phyloP scores from a whole-genome alignment of 331 rosid species.

The Rosa hybrid region DNA sequence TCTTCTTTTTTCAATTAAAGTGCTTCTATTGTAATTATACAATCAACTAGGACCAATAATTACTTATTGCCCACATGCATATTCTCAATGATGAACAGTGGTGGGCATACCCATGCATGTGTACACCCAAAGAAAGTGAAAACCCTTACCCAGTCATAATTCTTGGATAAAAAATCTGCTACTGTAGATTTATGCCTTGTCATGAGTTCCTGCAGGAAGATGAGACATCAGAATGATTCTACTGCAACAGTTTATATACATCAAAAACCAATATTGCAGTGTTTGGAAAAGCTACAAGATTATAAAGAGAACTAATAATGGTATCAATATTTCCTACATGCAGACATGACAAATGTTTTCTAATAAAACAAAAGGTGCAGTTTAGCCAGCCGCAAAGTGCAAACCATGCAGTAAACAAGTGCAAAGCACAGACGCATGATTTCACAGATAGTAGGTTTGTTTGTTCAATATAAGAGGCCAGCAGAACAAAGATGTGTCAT shows the following conservation, averaged over 20 bases:
- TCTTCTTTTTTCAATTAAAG: neutral
- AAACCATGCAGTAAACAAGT: neutral
- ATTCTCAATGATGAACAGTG: neutral
- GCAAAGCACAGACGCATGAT: neutral
- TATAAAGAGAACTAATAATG: neutral
- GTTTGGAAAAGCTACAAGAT: conserved; percentile 2
- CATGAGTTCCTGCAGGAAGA: conserved; percentile 77
- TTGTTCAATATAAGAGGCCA: neutral
- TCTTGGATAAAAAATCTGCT: conserved; percentile 78
- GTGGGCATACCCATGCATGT: neutral
- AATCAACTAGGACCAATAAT: neutral
- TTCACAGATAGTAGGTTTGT: neutral
- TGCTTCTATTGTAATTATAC: neutral
- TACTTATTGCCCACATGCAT: conserved; percentile 4
- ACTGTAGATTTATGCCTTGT: conserved; percentile 98
- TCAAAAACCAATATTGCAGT: neutral
- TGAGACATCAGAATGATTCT: conserved; percentile 18
- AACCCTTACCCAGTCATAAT: conserved; percentile 86
- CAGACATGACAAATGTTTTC: neutral
- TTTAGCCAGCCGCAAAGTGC: neutral
- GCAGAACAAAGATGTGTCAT: neutral
- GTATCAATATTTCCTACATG: neutral
- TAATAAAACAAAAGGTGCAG: neutral
- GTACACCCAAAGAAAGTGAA: neutral
- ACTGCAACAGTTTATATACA: neutral